A percentile compares a stretch with the other conserved stretches of the same genome.
phyloP scores from a whole-genome alignment of 176 grass and related monocot species.

The Alloteropsis semialata region DNA sequence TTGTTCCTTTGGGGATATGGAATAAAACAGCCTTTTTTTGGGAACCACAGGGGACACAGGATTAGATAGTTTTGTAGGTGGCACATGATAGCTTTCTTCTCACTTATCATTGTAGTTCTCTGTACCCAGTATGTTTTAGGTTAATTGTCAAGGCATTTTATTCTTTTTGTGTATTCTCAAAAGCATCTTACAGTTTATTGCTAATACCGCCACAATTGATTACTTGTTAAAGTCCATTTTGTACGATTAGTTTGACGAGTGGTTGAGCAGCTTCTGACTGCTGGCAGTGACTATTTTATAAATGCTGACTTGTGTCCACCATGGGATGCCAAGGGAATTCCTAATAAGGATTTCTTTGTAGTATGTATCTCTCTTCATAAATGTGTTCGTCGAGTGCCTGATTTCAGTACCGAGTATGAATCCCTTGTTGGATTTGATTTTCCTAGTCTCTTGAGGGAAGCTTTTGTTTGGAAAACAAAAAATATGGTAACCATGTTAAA shows the following conservation, averaged over 20 bases:
- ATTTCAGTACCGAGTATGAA: background rate
- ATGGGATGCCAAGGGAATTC: background rate
- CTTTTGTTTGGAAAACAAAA: background rate
- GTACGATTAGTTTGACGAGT: background rate
- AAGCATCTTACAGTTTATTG: background rate
- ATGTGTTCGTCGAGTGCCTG: background rate
- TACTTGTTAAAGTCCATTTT: background rate
- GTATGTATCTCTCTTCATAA: background rate
- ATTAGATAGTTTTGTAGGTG: background rate
- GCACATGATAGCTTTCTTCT: constrained; percentile 4
- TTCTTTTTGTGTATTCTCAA: background rate
- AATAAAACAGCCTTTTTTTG: background rate
- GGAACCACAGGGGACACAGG: background rate
- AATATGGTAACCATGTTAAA: background rate
- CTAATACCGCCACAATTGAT: background rate
- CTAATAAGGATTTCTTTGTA: background rate
- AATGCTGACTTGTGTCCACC: background rate
- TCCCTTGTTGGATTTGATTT: background rate
- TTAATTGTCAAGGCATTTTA: background rate
- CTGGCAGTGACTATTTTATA: background rate
- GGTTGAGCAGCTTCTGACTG: background rate
- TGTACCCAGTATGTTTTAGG: constrained; percentile 17
- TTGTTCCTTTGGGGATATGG: background rate
- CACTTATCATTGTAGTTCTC: background rate
- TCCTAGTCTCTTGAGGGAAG: background rate